Percentiles rank a stretch among this genome's conserved stretches.
These are phyloP conservation scores for Bathelium albidoporum DNA, from an alignment of 495 filamentous ascomycete genomes.

Conservation along the genomic window DNA sequence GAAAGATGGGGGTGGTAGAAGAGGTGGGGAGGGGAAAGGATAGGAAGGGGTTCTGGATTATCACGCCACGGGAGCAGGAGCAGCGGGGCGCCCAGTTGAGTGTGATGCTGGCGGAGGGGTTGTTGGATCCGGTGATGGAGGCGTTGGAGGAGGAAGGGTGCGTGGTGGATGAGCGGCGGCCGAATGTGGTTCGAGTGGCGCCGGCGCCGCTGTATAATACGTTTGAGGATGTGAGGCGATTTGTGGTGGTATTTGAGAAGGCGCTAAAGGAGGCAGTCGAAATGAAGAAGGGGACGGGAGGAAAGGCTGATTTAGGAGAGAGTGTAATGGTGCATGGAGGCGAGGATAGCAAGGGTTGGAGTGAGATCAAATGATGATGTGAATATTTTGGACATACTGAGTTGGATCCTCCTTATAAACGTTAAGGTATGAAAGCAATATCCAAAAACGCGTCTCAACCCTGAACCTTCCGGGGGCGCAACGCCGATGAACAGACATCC, in stretches of 20 bases:
- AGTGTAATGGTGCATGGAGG: conserved; percentile 22
- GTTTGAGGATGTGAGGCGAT: conserved; percentile 67
- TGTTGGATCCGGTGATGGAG: conserved; percentile 61
- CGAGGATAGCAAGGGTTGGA: conserved; percentile 19
- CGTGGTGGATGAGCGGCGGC: conserved; percentile 79
- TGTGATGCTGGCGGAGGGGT: conserved; percentile 52
- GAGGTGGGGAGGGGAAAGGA: conserved; percentile 31
- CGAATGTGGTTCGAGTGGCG: conserved; percentile 85
- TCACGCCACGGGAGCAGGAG: conserved; percentile 64
- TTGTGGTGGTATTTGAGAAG: conserved; percentile 52
- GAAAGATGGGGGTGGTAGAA: not conserved
- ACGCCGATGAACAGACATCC: not conserved
- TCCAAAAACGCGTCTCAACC: not conserved
- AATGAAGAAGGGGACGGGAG: not conserved
- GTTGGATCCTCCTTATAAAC: not conserved
- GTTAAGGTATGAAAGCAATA: not conserved
- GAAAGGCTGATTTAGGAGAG: not conserved
- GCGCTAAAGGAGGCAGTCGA: conserved; percentile 27
- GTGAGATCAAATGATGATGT: conserved; percentile 20
- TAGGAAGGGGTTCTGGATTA: conserved; percentile 51
- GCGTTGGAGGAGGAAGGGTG: conserved; percentile 58
- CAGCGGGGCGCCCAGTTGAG: conserved; percentile 84
- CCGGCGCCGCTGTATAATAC: conserved; percentile 86
- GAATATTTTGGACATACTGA: not conserved
- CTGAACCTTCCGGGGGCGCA: not conserved